phyloP scores from a whole-genome alignment of 108 stramenopile genomes.

The Pseudonitzschia pungens region DNA sequence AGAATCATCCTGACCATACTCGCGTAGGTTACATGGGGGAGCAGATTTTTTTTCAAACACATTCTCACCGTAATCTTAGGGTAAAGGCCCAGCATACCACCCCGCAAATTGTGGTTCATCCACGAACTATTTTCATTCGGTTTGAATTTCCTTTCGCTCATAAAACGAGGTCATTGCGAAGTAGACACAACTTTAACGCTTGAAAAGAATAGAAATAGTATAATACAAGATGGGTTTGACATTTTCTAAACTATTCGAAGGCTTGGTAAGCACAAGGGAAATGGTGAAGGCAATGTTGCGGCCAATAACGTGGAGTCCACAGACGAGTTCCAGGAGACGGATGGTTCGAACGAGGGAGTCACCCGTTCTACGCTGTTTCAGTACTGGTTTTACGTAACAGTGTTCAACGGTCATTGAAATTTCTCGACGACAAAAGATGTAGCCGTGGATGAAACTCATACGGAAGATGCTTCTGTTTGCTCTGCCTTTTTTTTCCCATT shows the following conservation, averaged over 20 bases:
- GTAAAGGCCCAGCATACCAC: no score
- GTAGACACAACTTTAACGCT: neutral
- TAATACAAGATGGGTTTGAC: conserved; percentile 84
- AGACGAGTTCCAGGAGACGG: neutral
- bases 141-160: neutral
- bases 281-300: neutral
- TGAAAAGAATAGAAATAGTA: neutral
- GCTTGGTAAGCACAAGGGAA: conserved; percentile 66
- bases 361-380: conserved; percentile 15
- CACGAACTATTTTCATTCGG: neutral
- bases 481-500: neutral
- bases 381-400: conserved; percentile 33
- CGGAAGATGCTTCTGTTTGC: neutral
- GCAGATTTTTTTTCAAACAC: conserved; percentile 1
- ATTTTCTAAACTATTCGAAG: conserved; percentile 87
- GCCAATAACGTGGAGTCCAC: neutral
- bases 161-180: conserved; percentile 1
- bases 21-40: no score
- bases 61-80: neutral
- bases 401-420: conserved; percentile 21
- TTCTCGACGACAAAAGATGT: neutral
- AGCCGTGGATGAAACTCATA: neutral
- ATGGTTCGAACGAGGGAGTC: conserved; percentile 8
- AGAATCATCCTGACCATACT: no score
- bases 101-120: conserved; percentile 1